Evolutionary conservation across 2,329 filamentous ascomycete genomes (phyloP).

Genomic region (Neofusicoccum kwambonambiense): DNA sequence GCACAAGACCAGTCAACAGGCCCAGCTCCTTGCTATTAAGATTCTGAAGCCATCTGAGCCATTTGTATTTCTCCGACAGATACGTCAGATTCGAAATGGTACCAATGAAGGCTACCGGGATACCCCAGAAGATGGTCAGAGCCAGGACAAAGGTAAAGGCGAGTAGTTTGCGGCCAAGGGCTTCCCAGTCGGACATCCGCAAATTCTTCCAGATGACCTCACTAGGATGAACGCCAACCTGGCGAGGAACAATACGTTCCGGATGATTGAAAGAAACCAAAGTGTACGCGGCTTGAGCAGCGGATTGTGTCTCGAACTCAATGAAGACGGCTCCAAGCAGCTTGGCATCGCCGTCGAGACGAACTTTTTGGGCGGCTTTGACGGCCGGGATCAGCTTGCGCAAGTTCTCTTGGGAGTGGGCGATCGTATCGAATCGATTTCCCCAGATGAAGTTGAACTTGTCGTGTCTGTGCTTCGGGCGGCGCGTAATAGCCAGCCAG

Average conservation of each 20-base stretch:
- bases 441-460: conserved; percentile 41
- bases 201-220: conserved; percentile 51
- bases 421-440: conserved; percentile 67
- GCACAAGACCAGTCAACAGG: conserved; percentile 48
- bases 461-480: conserved; percentile 35
- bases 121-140: conserved; percentile 47
- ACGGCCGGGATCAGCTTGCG: conserved; percentile 71
- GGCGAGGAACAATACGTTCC: conserved; percentile 30
- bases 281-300: conserved; percentile 83
- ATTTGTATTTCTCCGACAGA: conserved; percentile 36
- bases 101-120: conserved; percentile 47
- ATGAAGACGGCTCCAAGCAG: conserved; percentile 79
- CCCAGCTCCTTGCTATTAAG: conserved; percentile 43
- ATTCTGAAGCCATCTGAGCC: conserved; percentile 43
- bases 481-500: conserved; percentile 39
- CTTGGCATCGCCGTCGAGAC: conserved; percentile 64
- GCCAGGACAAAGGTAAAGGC: conserved; percentile 40
- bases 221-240: conserved; percentile 44
- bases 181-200: conserved; percentile 35
- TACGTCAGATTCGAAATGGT: conserved; percentile 46
- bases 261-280: conserved; percentile 73
- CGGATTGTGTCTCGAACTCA: conserved; percentile 77
- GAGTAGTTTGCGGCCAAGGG: conserved; percentile 30
- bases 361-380: conserved; percentile 64
- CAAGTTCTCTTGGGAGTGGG: conserved; percentile 76